These are phyloP conservation scores for Diaporthe ampelina DNA, from an alignment of 2,329 filamentous ascomycete species.

Conservation along the genomic window DNA sequence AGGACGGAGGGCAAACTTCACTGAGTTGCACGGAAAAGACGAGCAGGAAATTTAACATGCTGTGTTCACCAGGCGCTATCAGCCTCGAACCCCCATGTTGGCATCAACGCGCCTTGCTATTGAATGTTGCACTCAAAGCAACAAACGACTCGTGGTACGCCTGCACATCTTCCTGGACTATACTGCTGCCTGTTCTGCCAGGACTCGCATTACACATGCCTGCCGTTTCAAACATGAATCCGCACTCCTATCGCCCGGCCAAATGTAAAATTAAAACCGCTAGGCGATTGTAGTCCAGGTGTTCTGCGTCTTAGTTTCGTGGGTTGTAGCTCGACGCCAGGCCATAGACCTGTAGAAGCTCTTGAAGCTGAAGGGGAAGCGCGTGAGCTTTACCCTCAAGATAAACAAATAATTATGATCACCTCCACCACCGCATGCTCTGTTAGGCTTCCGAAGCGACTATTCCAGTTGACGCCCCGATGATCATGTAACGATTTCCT, in stretches of 20 bases:
- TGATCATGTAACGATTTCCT: neutral
- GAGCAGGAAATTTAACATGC: neutral
- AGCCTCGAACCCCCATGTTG: neutral
- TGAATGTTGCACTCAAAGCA: neutral
- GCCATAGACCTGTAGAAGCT: neutral
- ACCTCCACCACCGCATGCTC: too few species aligned
- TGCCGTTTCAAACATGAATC: neutral
- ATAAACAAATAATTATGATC: neutral
- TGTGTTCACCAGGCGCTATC: neutral
- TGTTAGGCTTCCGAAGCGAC: neutral
- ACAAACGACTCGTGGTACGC: neutral
- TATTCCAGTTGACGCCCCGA: neutral
- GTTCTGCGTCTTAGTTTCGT: slow-evolving; percentile 4
- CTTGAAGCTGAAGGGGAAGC: neutral
- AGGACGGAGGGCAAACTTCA: neutral
- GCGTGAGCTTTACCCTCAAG: neutral
- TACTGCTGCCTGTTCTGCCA: neutral
- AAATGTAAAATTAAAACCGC: neutral
- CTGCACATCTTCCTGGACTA: neutral
- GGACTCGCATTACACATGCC: neutral
- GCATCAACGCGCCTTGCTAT: too few species aligned
- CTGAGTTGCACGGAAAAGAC: neutral
- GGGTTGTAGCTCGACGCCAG: slow-evolving; percentile 1
- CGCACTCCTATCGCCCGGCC: neutral
- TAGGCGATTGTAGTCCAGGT: slow-evolving; percentile 7